Conservation (phyloP, 352 stramenopile genomes). For the Phytophthora pini region DNA sequence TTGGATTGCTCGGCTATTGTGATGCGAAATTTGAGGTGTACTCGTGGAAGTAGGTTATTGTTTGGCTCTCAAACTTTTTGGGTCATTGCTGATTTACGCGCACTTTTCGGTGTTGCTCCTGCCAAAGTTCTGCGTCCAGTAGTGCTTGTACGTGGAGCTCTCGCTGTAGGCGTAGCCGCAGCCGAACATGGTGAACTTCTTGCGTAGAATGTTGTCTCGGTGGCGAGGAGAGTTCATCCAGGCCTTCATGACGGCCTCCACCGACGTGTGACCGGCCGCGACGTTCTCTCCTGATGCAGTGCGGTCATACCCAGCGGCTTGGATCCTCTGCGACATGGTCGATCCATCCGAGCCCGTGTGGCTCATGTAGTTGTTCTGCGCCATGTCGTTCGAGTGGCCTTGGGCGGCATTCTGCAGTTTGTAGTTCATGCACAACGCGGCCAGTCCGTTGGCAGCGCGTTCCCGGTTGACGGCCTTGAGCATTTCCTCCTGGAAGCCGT, state of each 20-base stretch:
- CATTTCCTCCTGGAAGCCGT: slow-evolving; percentile 39
- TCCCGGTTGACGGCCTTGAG: slow-evolving; percentile 59
- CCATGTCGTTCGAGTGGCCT: slow-evolving; percentile 52
- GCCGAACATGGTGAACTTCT: slow-evolving; percentile 45
- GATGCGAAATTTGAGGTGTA: too few relatives aligned
- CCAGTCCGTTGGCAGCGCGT: slow-evolving; percentile 41
- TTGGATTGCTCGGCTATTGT: too few relatives aligned
- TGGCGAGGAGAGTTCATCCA: slow-evolving; percentile 66
- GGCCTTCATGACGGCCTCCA: slow-evolving; percentile 50
- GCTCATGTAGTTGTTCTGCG: slow-evolving; percentile 53
- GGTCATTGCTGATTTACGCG: slow-evolving; percentile 7
- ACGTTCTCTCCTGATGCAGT: slow-evolving; percentile 65
- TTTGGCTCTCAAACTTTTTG: too few relatives aligned
- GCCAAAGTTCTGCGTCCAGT: slow-evolving; percentile 73
- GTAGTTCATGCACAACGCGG: slow-evolving; percentile 48
- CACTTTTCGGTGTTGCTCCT: slow-evolving; percentile 33
- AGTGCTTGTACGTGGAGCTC: slow-evolving; percentile 46
- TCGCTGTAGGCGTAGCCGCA: slow-evolving; percentile 42
- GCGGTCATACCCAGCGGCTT: slow-evolving; percentile 46
- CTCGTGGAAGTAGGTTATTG: too few relatives aligned
- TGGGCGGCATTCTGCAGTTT: slow-evolving; percentile 39
- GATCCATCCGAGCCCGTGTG: slow-evolving; percentile 57
- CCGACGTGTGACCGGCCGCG: slow-evolving; percentile 46
- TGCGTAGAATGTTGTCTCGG: slow-evolving; percentile 53
- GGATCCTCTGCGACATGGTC: slow-evolving; percentile 45